phyloP scores from a whole-genome alignment of 495 filamentous ascomycete species.

The Aspergillus sclerotiicarbonarius region DNA sequence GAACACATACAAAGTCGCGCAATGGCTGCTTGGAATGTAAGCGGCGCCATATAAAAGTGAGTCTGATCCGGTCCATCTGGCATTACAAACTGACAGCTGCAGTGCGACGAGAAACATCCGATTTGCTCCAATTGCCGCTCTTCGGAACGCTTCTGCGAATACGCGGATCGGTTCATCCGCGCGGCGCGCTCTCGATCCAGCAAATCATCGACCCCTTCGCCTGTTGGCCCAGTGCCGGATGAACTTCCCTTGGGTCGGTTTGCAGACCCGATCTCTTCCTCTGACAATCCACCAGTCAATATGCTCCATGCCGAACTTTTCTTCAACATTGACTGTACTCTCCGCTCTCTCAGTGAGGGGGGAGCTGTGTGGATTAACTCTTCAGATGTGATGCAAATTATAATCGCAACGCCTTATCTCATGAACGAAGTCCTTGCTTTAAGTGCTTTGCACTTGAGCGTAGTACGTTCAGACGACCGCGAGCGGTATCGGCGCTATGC shows the following conservation, averaged over 20 bases:
- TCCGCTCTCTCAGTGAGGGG: background rate
- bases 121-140: slow-evolving; percentile 35
- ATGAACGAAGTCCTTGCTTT: slow-evolving; percentile 46
- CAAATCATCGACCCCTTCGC: background rate
- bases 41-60: slow-evolving; percentile 39
- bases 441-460: slow-evolving; percentile 42
- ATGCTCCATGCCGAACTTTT: slow-evolving; percentile 34
- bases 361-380: background rate
- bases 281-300: slow-evolving; percentile 25
- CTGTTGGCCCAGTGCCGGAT: background rate
- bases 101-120: slow-evolving; percentile 39
- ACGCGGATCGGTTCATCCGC: slow-evolving; percentile 9
- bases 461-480: slow-evolving; percentile 25
- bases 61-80: background rate
- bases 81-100: background rate
- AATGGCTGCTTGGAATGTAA: slow-evolving; percentile 40
- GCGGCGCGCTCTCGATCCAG: background rate
- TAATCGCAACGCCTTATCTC: slow-evolving; percentile 35
- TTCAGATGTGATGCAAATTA: slow-evolving; percentile 9
- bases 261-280: background rate
- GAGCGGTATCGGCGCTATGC: slow-evolving; percentile 42
- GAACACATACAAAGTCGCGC: slow-evolving; percentile 37
- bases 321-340: slow-evolving; percentile 22
- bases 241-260: background rate
- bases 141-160: slow-evolving; percentile 29